These are phyloP conservation scores for Candida dajiaensis DNA, from an alignment of 805 yeast species.

Conservation along the genomic window DNA sequence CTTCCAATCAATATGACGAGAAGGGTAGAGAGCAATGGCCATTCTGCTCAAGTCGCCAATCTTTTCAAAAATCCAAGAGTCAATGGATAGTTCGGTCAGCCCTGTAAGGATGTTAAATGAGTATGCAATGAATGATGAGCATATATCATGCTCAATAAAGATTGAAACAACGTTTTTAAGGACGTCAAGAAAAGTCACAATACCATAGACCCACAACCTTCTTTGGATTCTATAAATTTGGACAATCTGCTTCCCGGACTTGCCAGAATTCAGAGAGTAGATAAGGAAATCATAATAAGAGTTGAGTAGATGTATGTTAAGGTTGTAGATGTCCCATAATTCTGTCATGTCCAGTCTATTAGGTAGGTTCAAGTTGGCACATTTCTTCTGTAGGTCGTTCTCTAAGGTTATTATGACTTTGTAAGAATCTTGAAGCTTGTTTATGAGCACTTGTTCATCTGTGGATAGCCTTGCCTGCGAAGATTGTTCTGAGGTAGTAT, in stretches of 20 bases:
- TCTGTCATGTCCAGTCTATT: constrained; percentile 55
- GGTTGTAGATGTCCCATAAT: constrained; percentile 66
- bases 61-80: constrained; percentile 67
- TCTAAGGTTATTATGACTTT: constrained; percentile 63
- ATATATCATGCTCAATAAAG: constrained; percentile 72
- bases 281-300: constrained; percentile 67
- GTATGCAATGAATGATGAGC: constrained; percentile 67
- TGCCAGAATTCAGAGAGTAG: constrained; percentile 67
- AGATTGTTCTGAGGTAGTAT: constrained; percentile 1
- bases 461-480: constrained; percentile 30
- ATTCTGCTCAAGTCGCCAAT: constrained; percentile 80
- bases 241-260: constrained; percentile 72
- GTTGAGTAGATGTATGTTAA: constrained; percentile 59
- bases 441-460: constrained; percentile 61
- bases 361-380: constrained; percentile 51
- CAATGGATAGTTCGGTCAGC: constrained; percentile 28
- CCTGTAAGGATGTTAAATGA: constrained; percentile 51
- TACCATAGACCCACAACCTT: constrained; percentile 81
- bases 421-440: constrained; percentile 70
- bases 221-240: constrained; percentile 73
- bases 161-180: constrained; percentile 67
- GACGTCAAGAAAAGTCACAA: constrained; percentile 74
- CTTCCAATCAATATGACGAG: constrained; percentile 82
- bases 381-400: constrained; percentile 63
- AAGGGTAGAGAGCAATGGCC: constrained; percentile 81